Evolutionary conservation across 352 stramenopile species (phyloP).

Genomic region (Phytophthora syringae): DNA sequence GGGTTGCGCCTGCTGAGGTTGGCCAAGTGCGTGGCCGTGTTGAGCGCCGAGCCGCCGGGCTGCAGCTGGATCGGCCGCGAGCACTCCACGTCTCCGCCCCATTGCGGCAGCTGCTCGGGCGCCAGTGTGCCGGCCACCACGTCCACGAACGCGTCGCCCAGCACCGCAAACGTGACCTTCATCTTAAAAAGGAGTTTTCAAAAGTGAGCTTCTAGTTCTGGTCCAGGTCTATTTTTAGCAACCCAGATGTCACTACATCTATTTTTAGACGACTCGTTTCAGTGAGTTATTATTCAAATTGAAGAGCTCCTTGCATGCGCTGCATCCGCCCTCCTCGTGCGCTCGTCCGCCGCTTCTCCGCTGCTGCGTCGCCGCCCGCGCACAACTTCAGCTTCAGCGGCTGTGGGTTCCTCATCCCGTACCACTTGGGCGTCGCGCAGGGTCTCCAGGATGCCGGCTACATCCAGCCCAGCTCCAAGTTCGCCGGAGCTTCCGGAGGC

Average conservation of each 20-base stretch:
- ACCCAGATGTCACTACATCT: too few species aligned
- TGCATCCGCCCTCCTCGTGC: not conserved
- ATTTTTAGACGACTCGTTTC: not conserved
- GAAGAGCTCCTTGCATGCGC: constrained; percentile 1
- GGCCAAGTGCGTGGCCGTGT: constrained; percentile 83
- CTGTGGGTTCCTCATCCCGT: constrained; percentile 80
- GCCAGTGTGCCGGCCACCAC: constrained; percentile 76
- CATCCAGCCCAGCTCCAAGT: constrained; percentile 54
- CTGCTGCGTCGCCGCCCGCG: constrained; percentile 6
- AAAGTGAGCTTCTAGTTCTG: too few species aligned
- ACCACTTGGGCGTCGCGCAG: constrained; percentile 77
- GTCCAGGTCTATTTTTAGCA: too few species aligned
- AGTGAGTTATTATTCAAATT: not conserved
- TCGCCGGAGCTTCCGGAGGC: constrained; percentile 78
- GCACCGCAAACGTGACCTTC: constrained; percentile 59
- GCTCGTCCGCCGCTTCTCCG: constrained; percentile 9
- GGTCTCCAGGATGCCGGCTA: constrained; percentile 59
- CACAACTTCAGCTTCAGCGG: constrained; percentile 83
- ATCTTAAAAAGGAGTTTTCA: constrained; percentile 6
- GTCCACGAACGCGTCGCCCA: constrained; percentile 80
- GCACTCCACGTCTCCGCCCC: constrained; percentile 81
- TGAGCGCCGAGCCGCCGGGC: constrained; percentile 81
- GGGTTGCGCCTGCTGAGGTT: constrained; percentile 48
- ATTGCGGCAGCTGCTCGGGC: constrained; percentile 72
- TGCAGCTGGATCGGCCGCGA: constrained; percentile 73